A percentile compares a stretch with the other conserved stretches of the same genome.
Evolutionary conservation across 2,329 filamentous ascomycete species (phyloP).

Genomic region (Aspergillus sp.): DNA sequence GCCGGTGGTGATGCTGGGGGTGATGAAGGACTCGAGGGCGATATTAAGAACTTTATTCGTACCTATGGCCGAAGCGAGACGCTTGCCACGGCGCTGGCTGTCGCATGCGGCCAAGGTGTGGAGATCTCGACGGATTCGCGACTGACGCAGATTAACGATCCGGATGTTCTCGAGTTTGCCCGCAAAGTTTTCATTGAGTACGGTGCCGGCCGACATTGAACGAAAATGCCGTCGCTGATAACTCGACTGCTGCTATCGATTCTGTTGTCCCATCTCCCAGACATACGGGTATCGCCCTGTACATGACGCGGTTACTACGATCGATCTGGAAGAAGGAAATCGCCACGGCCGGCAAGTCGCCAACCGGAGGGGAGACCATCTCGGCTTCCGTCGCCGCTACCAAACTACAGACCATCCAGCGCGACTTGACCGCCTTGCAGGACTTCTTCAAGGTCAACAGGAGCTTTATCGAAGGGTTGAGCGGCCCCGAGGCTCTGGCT

Average conservation of each 20-base stretch:
- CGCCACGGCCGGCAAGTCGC: conserved; percentile 47
- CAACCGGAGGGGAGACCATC: conserved; percentile 56
- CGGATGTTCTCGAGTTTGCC: conserved; percentile 75
- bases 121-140: conserved; percentile 67
- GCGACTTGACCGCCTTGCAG: conserved; percentile 67
- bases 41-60: conserved; percentile 74
- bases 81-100: conserved; percentile 80
- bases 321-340: conserved; percentile 80
- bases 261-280: conserved; percentile 79
- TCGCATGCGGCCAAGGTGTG: conserved; percentile 86
- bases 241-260: conserved; percentile 60
- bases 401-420: conserved; percentile 71
- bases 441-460: conserved; percentile 83
- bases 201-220: conserved; percentile 75
- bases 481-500: conserved; percentile 79
- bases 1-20: conserved; percentile 49
- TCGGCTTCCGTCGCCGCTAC: conserved; percentile 55
- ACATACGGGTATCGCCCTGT: conserved; percentile 79
- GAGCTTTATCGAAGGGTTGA: conserved; percentile 83
- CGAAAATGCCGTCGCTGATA: conserved; percentile 61
- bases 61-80: conserved; percentile 84
- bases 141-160: conserved; percentile 64
- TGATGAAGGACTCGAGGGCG: conserved; percentile 65
- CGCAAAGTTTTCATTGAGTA: conserved; percentile 84
- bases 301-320: conserved; percentile 78